Base-by-base conservation (phyloP, 352 stramenopile genomes). In the Aphanomyces euteiches region DNA sequence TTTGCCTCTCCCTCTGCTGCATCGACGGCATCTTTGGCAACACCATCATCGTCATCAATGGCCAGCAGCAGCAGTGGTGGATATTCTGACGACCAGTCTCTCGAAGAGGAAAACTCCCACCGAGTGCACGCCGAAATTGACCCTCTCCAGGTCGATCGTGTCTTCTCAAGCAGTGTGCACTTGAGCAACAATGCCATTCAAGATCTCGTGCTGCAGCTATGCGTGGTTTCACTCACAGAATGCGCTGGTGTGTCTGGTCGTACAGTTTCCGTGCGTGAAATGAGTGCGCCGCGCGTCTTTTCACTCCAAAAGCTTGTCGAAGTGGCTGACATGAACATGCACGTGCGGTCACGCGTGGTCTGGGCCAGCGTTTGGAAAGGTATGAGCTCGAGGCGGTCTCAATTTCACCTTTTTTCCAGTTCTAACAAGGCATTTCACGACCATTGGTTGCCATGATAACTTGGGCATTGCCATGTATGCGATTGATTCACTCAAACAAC, bases 291-390 rank as follows among this genome's bases (percentile, higher is more conserved):
- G 7, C 93, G 97, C n/a, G 96, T 99, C 28, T 99, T 99, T 75
- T 98, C 92, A 58, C 81, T 99, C 61, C 97, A 99, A 77, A 96
- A 98, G 76, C 85, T 99, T 3, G 97, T 99, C 7, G 98, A 99
- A 83, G 97, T 99, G 13, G 97, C 97, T 2, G 97, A 99, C 77
- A 99, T 97, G 82, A 99, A 99, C 85, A 99, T 99, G 96, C 84
- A 97, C 65, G 92, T 84, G 39, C 90, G 98, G 8, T 94, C 93
- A 34, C 85, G 97, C 39, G 84, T 99, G 54, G 97, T 98, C 7
- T 99, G 97, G 97, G 89, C 94, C n/a, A 90, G 97, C 66, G 98
- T 99, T 43, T 99, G 98, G 98, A 84, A 89, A 53, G 64, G 64
- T 70, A 54, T n/a, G 13, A 21, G 7, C 8, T 43, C 45, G 45